These are phyloP conservation scores for Gaeumannomyces tritici DNA, from an alignment of 2,329 filamentous ascomycete species.

Conservation along the genomic window DNA sequence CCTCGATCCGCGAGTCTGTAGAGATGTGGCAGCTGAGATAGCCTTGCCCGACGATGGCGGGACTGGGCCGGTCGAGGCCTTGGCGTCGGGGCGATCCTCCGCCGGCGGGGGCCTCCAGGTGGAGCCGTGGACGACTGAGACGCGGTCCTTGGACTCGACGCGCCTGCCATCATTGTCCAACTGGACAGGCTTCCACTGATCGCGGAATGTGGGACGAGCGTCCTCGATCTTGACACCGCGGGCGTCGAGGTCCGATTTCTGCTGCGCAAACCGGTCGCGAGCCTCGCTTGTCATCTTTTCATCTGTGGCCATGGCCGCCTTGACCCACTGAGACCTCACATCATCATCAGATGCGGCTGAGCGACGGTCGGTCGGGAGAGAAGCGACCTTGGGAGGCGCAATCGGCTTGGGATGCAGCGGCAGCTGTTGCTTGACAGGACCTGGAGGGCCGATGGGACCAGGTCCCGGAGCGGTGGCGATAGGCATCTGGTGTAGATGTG, in stretches of 20 bases:
- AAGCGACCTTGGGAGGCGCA: constrained; percentile 2
- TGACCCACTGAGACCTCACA: constrained; percentile 23
- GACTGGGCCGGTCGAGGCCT: not conserved
- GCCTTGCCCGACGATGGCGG: not conserved
- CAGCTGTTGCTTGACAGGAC: constrained; percentile 10
- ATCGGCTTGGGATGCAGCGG: constrained; percentile 19
- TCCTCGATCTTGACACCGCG: constrained; percentile 34
- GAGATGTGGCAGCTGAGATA: constrained; percentile 21
- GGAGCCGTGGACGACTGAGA: constrained; percentile 16
- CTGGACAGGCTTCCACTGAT: constrained; percentile 40
- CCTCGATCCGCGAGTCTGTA: constrained; percentile 41
- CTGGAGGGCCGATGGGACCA: constrained; percentile 32
- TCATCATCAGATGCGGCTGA: not conserved
- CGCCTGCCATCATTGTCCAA: constrained; percentile 25
- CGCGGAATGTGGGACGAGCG: constrained; percentile 37
- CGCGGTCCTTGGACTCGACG: constrained; percentile 16
- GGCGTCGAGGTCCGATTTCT: constrained; percentile 32
- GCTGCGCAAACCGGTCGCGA: constrained; percentile 27
- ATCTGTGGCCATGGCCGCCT: constrained; percentile 34
- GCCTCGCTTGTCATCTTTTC: constrained; percentile 30
- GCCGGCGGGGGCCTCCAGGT: constrained; percentile 9
- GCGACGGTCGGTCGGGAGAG: not conserved
- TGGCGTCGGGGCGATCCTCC: constrained; percentile 4
- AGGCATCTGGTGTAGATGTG: constrained; percentile 21
- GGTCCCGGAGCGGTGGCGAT: constrained; percentile 22